phyloP scores from a whole-genome alignment of 2,329 filamentous ascomycete species.

The Phoma sp. region DNA sequence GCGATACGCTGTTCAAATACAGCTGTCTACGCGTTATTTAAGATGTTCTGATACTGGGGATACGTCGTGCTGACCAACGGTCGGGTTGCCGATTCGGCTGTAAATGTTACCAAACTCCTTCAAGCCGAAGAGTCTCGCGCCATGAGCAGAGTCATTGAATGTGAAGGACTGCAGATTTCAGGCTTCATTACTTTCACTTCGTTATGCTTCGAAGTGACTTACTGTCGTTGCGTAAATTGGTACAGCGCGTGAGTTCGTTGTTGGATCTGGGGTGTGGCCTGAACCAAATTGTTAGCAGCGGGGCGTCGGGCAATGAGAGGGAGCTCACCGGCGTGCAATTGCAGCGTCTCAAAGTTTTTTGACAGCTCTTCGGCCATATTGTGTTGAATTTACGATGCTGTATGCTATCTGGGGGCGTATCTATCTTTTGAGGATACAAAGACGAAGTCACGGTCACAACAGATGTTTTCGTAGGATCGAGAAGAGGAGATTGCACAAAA shows the following conservation, averaged over 20 bases:
- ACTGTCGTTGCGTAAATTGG: conserved; percentile 95
- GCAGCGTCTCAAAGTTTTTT: conserved; percentile 58
- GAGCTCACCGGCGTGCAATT: conserved; percentile 55
- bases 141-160: conserved; percentile 96
- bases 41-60: conserved; percentile 59
- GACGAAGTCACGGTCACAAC: conserved; percentile 10
- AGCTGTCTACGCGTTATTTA: conserved; percentile 65
- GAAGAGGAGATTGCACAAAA: conserved; percentile 31
- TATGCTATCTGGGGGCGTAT: not conserved
- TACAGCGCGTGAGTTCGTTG: conserved; percentile 86
- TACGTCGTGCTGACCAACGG: conserved; percentile 56
- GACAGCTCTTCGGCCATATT: conserved; percentile 48
- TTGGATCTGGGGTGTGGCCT: conserved; percentile 79
- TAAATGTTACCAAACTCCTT: conserved; percentile 99
- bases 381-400: not conserved
- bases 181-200: not conserved
- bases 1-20: conserved; percentile 97
- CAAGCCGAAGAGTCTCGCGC: conserved; percentile 91
- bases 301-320: too few relatives aligned
- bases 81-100: conserved; percentile 81
- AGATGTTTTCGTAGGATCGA: conserved; percentile 3
- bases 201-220: conserved; percentile 21
- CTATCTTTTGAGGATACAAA: conserved; percentile 13
- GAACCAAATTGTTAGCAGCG: conserved; percentile 10
- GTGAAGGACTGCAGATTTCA: conserved; percentile 70